Evolutionary conservation across 129 eudicot species (phyloP), one percentile per base, ranked within the genome.

Genomic region (Lonicera japonica): DNA sequence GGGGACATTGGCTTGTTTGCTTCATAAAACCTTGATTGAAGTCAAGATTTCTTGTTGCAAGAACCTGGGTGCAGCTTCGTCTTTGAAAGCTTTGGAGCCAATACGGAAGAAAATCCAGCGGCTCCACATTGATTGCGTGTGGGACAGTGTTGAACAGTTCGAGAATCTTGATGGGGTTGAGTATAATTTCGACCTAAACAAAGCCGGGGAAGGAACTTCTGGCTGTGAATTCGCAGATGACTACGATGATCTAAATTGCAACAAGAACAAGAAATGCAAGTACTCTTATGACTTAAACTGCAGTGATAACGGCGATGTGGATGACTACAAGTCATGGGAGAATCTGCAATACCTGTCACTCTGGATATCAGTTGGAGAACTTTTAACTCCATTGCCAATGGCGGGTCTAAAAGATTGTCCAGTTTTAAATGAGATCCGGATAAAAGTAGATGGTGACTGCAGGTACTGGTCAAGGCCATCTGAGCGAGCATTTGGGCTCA

Each of bases 381-480:
- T 85, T 40, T 54, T 94, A 72, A 80, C 85, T 11, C 96, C 99
- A 21, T 69, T 92, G 36, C 65, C 76, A 14, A 50, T 69, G 17
- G 64, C 77, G 15, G 96, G 96, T 17, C 95, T 94, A 0, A 89
- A 78, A 62, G 62, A 85, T 67, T 94, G 96, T 38, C 99, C 99
- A 0, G 76, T 70, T 70, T 58, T 94, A 56, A 86, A 77, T 48
- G 96, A 94, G 66, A 81, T 94, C 4, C 53, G 64, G 48, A 88
- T 94, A 38, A 94, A 81, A 72, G 83, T 94, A 12, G 96, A 94
- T 72, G 99, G 99, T 8, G 99, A 94, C 73, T 94, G 92, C 63
- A 70, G 96, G 53, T 70, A 69, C 25, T 67, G 82, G 65, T 68
- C 91, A 7, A 88, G 66, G 68, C 96, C 85, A 11, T 63, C 85